Base-by-base conservation (phyloP, 352 stramenopile genomes). In the Pythium dissotocum region DNA sequence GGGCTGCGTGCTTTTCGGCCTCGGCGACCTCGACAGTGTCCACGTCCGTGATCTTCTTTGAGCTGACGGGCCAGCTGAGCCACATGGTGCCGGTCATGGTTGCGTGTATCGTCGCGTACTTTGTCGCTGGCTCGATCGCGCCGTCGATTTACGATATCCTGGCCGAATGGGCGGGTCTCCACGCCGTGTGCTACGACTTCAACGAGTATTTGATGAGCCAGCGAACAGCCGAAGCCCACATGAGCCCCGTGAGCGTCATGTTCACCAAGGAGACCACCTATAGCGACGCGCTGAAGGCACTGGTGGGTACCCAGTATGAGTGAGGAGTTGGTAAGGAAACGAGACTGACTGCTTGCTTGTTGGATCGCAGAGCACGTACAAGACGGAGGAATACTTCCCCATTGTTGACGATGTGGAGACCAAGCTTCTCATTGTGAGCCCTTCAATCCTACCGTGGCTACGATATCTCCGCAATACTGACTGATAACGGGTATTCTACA, bases 21-120 rank as follows among this genome's bases (percentile, higher is more conserved):
- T 97, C 91, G 5, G 93, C 94, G 10, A 98, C 94, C 5, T 76
- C 94, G 56, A 95, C 94, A 0, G 87, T 98, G 7, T 97, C 87
- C 0, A 95, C 87, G 1, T 82, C 85, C 0, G 83, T 95, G 13
- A 93, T 95, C 26, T 93, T 98, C 75, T 95, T 95, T 52, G 87
- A 95, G 63, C 70, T 95, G 32, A 93, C 87, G 1, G 87, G 87
- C 0, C 87, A 93, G 38, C 69, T 93, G 10, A 93, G 83, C 55
- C 84, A 95, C 74, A 90, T 95, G 80, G 76, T 93, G 10, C 87
- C 87, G 1, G 82, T 95, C 16, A 91, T 91, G 87, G 66, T 97
- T 26, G 81, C 83, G 26, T 93, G 85, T 33, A 85, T 95, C 10
- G 78, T 87, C 14, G 80, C 85, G 28, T 95, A 96, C 61, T 96